These are phyloP conservation scores for Arthrobotrys sphaeroides DNA, from an alignment of 2,329 filamentous ascomycete species.

Conservation along the genomic window DNA sequence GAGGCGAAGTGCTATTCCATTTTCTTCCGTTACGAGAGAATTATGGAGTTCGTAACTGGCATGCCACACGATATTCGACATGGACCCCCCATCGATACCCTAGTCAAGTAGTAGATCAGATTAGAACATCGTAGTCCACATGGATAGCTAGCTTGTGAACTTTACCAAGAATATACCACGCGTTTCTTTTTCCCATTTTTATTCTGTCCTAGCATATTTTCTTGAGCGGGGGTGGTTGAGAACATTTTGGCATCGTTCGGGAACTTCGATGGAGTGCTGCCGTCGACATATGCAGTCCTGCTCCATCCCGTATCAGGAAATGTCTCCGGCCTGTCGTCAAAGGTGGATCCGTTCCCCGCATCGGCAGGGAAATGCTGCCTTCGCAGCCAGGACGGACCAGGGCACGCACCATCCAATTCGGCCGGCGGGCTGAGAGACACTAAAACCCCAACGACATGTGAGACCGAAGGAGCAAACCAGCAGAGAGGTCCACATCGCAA, in stretches of 20 bases:
- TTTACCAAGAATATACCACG: slow-evolving; percentile 17
- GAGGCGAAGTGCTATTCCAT: slow-evolving; percentile 22
- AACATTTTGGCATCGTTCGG: slow-evolving; percentile 36
- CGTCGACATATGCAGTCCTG: slow-evolving; percentile 12
- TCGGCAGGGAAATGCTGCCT: slow-evolving; percentile 25
- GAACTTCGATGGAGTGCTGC: slow-evolving; percentile 27
- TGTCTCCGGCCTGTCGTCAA: slow-evolving; percentile 40
- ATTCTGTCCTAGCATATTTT: slow-evolving; percentile 13
- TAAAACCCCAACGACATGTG: slow-evolving; percentile 39
- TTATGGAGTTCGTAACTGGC: slow-evolving; percentile 33
- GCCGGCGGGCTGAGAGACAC: slow-evolving; percentile 27
- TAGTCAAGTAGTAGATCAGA: slow-evolving; percentile 29
- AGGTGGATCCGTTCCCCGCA: slow-evolving; percentile 36
- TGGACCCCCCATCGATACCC: slow-evolving; percentile 21
- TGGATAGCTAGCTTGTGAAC: slow-evolving; percentile 35
- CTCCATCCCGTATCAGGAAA: slow-evolving; percentile 21
- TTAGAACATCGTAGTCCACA: slow-evolving; percentile 40
- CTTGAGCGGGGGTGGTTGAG: not conserved
- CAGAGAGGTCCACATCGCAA: slow-evolving; percentile 29
- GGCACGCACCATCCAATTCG: slow-evolving; percentile 18
- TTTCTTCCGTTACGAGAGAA: slow-evolving; percentile 41
- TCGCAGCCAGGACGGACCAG: not conserved
- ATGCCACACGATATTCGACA: slow-evolving; percentile 25
- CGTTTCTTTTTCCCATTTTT: slow-evolving; percentile 6
- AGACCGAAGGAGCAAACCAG: slow-evolving; percentile 36